Base-by-base conservation (phyloP, 495 filamentous ascomycete species). In the Aspergillus ostianus region DNA sequence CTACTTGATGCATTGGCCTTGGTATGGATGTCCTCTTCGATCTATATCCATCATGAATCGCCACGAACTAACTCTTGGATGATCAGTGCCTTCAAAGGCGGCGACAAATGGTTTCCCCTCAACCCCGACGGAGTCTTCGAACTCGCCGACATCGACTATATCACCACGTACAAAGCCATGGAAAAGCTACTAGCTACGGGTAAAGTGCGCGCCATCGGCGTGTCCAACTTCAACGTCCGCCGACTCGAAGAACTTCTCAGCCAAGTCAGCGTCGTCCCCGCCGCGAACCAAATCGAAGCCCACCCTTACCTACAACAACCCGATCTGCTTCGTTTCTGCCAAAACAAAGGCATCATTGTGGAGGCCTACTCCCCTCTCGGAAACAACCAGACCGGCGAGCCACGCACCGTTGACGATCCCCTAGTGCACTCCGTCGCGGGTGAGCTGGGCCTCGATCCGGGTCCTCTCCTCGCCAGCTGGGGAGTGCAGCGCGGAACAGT, bases 1-100 rank as follows among this genome's bases (percentile, higher is more conserved):
- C 0, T 91, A 86, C 67, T 77, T 89, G 50, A 82, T 89, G 61
- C 87, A 90, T 71, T 90, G 84, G 85, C 88, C 87, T 19, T 57
- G 53, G 62, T 64, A 57, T 9, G 49, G 4, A 32, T 32, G 6
- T 10, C 29, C 8, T 32, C 6, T 12, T 32, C 51, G 17, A 4
- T 17, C 17, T 53, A 8, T 27, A 26, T 6, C 3, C 23, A 17
- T 50, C 13, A 15, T 13, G 19, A 36, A 12, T 12, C 21, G 27
- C 26, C 51, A 19, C 20, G 15, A 19, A 53, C 19, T 32, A n/a
- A 20, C 26, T 3, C n/a, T 12, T 20, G 23, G 3, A 50, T 50
- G 9, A 18, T 15, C 48, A 70, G 70, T 29, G 67, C 68, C 12
- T 70, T 70, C 56, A 62, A 64, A 47, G 26, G 55, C 13, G 62